phyloP scores from a whole-genome alignment of 208 protist genomes.

The Wallacemonas sp. region DNA sequence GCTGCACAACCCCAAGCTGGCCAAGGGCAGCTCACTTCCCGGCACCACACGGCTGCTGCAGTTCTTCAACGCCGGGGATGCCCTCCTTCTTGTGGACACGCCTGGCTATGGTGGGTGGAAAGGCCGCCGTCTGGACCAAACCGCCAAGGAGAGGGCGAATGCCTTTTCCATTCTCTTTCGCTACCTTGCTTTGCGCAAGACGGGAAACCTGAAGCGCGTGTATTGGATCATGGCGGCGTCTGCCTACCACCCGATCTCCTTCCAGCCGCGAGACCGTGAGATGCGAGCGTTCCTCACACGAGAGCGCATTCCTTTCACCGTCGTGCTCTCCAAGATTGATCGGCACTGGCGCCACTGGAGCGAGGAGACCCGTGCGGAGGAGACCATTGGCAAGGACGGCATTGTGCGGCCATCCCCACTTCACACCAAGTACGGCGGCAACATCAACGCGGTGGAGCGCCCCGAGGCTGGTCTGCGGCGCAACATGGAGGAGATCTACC shows the following conservation, averaged over 20 bases:
- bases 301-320: slow-evolving; percentile 79
- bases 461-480: slow-evolving; percentile 47
- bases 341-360: slow-evolving; percentile 47
- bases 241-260: slow-evolving; percentile 30
- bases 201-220: slow-evolving; percentile 73
- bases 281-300: slow-evolving; percentile 62
- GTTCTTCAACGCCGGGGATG: slow-evolving; percentile 92
- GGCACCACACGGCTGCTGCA: slow-evolving; percentile 81
- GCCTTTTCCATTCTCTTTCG: slow-evolving; percentile 85
- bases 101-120: slow-evolving; percentile 89
- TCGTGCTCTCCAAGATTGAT: slow-evolving; percentile 87
- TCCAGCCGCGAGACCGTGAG: slow-evolving; percentile 81
- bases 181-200: slow-evolving; percentile 81
- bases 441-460: not conserved
- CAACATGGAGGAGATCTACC: slow-evolving; percentile 57
- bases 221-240: slow-evolving; percentile 87
- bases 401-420: slow-evolving; percentile 18
- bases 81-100: slow-evolving; percentile 83
- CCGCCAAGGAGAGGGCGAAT: slow-evolving; percentile 46
- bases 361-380: slow-evolving; percentile 18
- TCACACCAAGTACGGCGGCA: not conserved
- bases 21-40: slow-evolving; percentile 34
- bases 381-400: slow-evolving; percentile 35
- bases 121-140: slow-evolving; percentile 42
- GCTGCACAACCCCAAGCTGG: slow-evolving; percentile 76